Base-by-base conservation (phyloP, 2,329 filamentous ascomycete species). In the Chaetomiaceae sp. region DNA sequence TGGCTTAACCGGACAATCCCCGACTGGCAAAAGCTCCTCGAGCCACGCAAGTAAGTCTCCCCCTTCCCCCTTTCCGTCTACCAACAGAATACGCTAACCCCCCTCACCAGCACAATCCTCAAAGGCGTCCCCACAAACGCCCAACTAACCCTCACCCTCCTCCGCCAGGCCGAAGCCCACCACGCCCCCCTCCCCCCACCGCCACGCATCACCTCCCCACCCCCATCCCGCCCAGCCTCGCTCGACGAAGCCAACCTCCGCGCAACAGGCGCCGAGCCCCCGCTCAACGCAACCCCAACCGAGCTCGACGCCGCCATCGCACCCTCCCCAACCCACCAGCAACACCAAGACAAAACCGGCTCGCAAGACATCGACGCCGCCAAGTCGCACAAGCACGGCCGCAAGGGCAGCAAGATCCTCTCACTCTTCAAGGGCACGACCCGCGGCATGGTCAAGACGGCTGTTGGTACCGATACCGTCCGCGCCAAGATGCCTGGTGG, bases 111-210 rank as follows among this genome's bases (percentile, higher is more conserved):
- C 59, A 89, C 86, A 0, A 65, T 93, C 1, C 79, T 95, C 44
- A 88, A 86, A 63, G 87, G 88, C 2, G 83, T 93, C 0, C 89
- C 89, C 1, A 95, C 89, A 2, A 93, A 95, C 63, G 87, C 88
- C 3, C 89, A 95, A 63, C 78, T 95, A 16, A 83, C 88, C 0
- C 72, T 95, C 23, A 95, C 89, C 0, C 75, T 95, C 1, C 79
- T 95, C 10, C 85, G 89, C 5, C 82, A 92, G 25, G 89, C 88
- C 35, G 89, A 95, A 68, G 81, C 80, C 10, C 91, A 91, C 68
- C 86, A 87, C 58, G 84, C 87, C 0, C 89, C 89, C 0, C 68
- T 95, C 0, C 87, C 88, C 0, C 83, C 79, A 0, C 76, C 77
- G 0, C 74, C 74, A 0, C 57, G 61, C 0, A 64, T 66, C 3